Percentiles rank a stretch among this genome's conserved stretches.
These are phyloP conservation scores for Isatis tinctoria DNA, from an alignment of 345 rosid species.

Conservation along the genomic window DNA sequence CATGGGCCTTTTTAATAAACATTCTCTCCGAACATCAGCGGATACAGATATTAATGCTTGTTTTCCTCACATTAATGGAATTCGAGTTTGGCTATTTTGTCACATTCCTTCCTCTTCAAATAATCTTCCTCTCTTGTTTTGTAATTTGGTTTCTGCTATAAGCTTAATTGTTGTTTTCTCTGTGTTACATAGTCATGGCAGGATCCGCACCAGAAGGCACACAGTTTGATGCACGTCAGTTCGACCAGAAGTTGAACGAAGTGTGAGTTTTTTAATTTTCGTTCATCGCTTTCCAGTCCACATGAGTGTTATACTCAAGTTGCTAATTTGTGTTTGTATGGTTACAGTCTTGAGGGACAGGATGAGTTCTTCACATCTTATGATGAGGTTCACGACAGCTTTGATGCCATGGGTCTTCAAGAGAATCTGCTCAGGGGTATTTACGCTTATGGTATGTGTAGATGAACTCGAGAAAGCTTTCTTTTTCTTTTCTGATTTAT, in stretches of 20 bases:
- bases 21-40: conserved; percentile 10
- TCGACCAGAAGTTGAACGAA: conserved; percentile 60
- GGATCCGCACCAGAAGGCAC: conserved; percentile 59
- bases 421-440: conserved; percentile 88
- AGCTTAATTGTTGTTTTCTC: background rate
- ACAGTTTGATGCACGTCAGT: conserved; percentile 65
- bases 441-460: conserved; percentile 61
- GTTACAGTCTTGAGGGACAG: conserved; percentile 50
- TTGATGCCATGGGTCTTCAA: conserved; percentile 73
- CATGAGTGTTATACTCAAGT: background rate
- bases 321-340: background rate
- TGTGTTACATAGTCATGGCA: conserved; percentile 55
- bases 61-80: conserved; percentile 20
- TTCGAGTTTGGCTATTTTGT: conserved; percentile 34
- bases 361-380: conserved; percentile 69
- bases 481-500: background rate
- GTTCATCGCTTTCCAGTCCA: background rate
- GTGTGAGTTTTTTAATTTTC: conserved; percentile 37
- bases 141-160: background rate
- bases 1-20: background rate
- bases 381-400: conserved; percentile 67
- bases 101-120: conserved; percentile 1
- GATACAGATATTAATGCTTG: conserved; percentile 32
- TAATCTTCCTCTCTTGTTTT: background rate
- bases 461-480: background rate